These are phyloP conservation scores for Penicillium sp. DNA, from an alignment of 2,329 filamentous ascomycete genomes.

Conservation along the genomic window DNA sequence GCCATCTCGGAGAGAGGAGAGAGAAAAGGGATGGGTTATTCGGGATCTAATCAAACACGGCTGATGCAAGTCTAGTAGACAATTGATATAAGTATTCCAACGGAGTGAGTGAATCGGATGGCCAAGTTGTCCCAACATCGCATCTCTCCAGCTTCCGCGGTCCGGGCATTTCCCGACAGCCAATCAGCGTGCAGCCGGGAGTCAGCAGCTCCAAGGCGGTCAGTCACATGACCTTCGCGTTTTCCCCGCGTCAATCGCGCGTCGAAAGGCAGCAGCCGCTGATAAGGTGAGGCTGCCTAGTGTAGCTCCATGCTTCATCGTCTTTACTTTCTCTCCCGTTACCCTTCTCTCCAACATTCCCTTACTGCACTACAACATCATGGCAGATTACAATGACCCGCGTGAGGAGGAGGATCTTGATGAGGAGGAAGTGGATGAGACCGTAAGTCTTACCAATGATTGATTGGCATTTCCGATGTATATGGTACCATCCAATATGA, in stretches of 20 bases:
- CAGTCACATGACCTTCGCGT: constrained; percentile 43
- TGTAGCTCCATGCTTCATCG: no score
- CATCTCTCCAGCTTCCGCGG: constrained; percentile 2
- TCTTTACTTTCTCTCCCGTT: neutral
- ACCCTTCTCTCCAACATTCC: neutral
- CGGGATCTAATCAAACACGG: neutral
- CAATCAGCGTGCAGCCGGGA: constrained; percentile 33
- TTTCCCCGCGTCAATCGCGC: constrained; percentile 34
- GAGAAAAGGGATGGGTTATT: neutral
- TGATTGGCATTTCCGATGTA: neutral
- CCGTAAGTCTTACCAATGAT: constrained; percentile 33
- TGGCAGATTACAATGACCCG: constrained; percentile 42
- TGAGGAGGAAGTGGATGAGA: constrained; percentile 53
- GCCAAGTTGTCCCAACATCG: neutral
- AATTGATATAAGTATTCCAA: neutral
- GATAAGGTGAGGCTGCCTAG: neutral
- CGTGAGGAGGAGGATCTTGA: constrained; percentile 47
- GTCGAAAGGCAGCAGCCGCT: constrained; percentile 28
- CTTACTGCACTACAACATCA: constrained; percentile 19
- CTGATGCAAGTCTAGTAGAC: neutral
- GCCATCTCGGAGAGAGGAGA: constrained; percentile 37
- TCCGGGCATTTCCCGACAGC: constrained; percentile 10
- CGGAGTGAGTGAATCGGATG: neutral
- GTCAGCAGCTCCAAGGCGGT: constrained; percentile 33
- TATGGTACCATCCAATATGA: neutral